Conservation (phyloP, 495 filamentous ascomycete genomes). For the Podospora australis region DNA sequence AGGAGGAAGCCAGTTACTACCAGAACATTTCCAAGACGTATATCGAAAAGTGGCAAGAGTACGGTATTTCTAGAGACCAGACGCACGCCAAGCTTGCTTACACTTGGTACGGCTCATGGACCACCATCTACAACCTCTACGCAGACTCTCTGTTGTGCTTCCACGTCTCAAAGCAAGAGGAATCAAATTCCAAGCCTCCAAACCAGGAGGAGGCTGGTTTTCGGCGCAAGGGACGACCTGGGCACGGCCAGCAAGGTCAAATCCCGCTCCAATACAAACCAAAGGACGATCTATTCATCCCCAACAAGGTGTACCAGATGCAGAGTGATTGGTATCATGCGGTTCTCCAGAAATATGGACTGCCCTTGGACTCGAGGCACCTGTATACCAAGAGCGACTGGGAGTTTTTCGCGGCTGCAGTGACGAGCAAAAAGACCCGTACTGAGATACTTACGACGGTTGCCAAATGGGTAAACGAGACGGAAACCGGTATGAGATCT, state of each 20-base stretch:
- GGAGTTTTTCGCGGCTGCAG: conserved; percentile 85
- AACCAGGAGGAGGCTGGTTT: background rate
- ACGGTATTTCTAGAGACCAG: conserved; percentile 72
- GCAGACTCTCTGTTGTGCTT: conserved; percentile 79
- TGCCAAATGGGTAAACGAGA: conserved; percentile 82
- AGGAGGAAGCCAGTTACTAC: conserved; percentile 61
- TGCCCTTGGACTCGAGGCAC: conserved; percentile 83
- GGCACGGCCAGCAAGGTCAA: conserved; percentile 36
- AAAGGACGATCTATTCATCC: conserved; percentile 43
- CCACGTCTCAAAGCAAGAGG: conserved; percentile 44
- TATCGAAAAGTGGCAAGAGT: conserved; percentile 75
- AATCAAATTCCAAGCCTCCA: background rate
- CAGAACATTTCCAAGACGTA: conserved; percentile 67
- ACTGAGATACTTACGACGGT: conserved; percentile 69
- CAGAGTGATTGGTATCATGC: conserved; percentile 83
- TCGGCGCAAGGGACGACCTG: background rate
- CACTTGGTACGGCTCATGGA: conserved; percentile 93
- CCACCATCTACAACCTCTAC: conserved; percentile 87
- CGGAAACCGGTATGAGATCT: conserved; percentile 51
- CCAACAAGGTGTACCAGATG: conserved; percentile 69
- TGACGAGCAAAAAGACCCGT: conserved; percentile 59
- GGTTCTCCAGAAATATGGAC: conserved; percentile 73
- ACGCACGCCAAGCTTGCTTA: conserved; percentile 88
- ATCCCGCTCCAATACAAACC: conserved; percentile 32
- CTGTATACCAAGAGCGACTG: conserved; percentile 88